Conservation (phyloP, 2,329 filamentous ascomycete genomes). For the Rutstroemia sydowiana region DNA sequence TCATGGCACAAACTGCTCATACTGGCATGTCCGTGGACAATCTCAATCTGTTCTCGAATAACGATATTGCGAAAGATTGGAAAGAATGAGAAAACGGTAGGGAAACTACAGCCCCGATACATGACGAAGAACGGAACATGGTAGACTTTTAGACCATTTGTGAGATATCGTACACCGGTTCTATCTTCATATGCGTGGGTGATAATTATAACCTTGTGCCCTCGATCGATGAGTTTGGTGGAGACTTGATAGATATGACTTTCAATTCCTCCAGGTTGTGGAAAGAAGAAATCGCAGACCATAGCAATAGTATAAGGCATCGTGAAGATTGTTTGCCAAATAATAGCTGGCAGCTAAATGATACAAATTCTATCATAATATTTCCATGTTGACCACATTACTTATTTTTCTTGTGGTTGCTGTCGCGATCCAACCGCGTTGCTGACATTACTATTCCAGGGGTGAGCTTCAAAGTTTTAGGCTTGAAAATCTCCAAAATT, state of each 20-base stretch:
- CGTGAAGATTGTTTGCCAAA: background rate
- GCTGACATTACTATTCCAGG: background rate
- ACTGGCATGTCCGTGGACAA: constrained; percentile 95
- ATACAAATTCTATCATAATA: too few relatives aligned
- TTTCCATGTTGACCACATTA: too few relatives aligned
- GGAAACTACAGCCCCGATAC: constrained; percentile 87
- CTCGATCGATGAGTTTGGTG: constrained; percentile 91
- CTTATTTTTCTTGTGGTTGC: too few relatives aligned
- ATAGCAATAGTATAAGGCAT: constrained; percentile 65
- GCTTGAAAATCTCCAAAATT: background rate
- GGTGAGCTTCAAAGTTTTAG: background rate
- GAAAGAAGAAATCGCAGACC: constrained; percentile 99
- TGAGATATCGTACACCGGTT: constrained; percentile 88
- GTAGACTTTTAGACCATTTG: constrained; percentile 97
- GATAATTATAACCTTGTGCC: constrained; percentile 96
- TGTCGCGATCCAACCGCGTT: background rate
- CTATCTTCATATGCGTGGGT: constrained; percentile 91
- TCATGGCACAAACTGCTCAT: constrained; percentile 91
- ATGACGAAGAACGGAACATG: constrained; percentile 95
- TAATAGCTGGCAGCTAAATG: too few relatives aligned
- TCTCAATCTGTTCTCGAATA: constrained; percentile 88
- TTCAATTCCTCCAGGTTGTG: constrained; percentile 91
- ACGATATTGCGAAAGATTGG: constrained; percentile 96
- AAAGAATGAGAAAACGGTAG: constrained; percentile 97
- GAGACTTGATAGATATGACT: constrained; percentile 98